Evolutionary conservation across 75 land plant species (phyloP).

Genomic region (Chamaecyparis obtusa): DNA sequence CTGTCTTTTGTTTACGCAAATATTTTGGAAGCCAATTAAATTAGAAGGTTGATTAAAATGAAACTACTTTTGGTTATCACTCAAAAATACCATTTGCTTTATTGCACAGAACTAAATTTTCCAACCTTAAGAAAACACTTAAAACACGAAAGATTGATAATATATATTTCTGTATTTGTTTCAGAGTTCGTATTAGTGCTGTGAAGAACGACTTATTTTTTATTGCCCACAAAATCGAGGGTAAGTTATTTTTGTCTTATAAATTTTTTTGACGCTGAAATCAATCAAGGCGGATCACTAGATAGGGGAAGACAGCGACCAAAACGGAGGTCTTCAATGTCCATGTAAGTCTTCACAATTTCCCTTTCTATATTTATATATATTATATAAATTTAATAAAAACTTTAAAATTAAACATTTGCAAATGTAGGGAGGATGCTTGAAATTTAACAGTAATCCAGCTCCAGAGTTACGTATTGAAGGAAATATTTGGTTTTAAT

Average conservation of each 20-base stretch:
- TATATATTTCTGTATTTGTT: too few relatives aligned
- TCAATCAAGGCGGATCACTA: neutral
- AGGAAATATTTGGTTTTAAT: neutral
- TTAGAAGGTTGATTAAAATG: too few relatives aligned
- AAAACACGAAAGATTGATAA: too few relatives aligned
- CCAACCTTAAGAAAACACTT: too few relatives aligned
- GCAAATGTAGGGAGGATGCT: neutral
- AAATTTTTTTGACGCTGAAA: neutral
- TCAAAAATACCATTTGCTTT: too few relatives aligned
- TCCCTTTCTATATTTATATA: neutral
- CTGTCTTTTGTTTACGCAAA: too few relatives aligned
- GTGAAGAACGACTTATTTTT: too few relatives aligned
- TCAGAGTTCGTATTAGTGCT: too few relatives aligned
- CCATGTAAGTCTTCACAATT: neutral
- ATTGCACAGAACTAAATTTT: too few relatives aligned
- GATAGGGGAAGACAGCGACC: neutral
- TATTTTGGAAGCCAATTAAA: too few relatives aligned
- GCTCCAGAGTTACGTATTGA: neutral
- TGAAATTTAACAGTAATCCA: neutral
- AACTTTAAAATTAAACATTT: neutral
- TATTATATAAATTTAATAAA: neutral
- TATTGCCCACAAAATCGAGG: neutral
- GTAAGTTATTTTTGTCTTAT: neutral
- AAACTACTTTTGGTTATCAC: too few relatives aligned
- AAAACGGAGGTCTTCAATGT: neutral